A percentile compares a stretch with the other conserved stretches of the same genome.
Evolutionary conservation across 257 asterid species (phyloP).

Genomic region (Solanum neorickii): DNA sequence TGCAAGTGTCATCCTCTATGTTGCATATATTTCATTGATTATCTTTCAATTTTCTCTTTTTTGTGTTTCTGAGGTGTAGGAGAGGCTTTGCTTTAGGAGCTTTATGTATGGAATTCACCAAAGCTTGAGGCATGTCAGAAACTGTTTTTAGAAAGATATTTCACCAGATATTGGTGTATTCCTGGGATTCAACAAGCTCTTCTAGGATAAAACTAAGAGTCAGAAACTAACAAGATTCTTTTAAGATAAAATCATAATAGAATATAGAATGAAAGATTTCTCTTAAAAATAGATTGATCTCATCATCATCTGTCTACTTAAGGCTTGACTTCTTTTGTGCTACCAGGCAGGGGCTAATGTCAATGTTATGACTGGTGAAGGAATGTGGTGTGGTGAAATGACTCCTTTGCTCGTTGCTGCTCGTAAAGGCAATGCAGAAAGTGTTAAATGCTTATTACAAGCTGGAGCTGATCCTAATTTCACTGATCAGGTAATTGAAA

Average conservation of each 20-base stretch:
- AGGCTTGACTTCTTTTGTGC: constrained; percentile 3
- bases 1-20: not conserved
- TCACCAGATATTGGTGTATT: too few relatives aligned
- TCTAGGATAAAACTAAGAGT: too few relatives aligned
- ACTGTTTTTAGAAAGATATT: too few relatives aligned
- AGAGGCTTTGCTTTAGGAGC: not conserved
- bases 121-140: too few relatives aligned
- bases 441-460: constrained; percentile 58
- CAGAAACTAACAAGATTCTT: too few relatives aligned
- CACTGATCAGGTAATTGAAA: constrained; percentile 51
- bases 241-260: too few relatives aligned
- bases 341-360: constrained; percentile 66
- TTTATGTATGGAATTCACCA: not conserved
- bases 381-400: constrained; percentile 18
- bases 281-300: not conserved
- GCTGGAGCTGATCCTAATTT: constrained; percentile 89
- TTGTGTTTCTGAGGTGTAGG: not conserved
- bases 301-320: not conserved
- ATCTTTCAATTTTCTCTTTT: not conserved
- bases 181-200: too few relatives aligned
- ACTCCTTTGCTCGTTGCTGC: constrained; percentile 93
- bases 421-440: constrained; percentile 60
- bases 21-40: not conserved
- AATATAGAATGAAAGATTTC: not conserved
- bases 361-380: constrained; percentile 76